A percentile compares a stretch with the other conserved stretches of the same genome.
These are phyloP conservation scores for Fusarium tupiense DNA, from an alignment of 2,329 filamentous ascomycete genomes.

Conservation along the genomic window DNA sequence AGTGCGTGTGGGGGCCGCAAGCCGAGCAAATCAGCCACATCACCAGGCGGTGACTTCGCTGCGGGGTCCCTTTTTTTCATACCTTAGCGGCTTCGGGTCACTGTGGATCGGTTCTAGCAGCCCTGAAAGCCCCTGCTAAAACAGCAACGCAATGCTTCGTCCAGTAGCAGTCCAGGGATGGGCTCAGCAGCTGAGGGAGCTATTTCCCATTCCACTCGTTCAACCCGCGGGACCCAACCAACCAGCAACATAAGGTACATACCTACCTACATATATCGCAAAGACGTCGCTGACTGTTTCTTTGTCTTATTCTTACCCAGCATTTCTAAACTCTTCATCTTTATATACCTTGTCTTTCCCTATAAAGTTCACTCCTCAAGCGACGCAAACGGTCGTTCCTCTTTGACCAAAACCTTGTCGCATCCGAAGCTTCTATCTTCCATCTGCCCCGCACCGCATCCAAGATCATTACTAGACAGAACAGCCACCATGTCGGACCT, in stretches of 20 bases:
- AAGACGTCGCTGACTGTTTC: conserved; percentile 30
- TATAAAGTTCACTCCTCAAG: neutral
- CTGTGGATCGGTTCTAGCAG: conserved; percentile 35
- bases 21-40: conserved; percentile 42
- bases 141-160: conserved; percentile 4
- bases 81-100: conserved; percentile 37
- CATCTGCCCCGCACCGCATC: conserved; percentile 26
- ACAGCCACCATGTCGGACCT: conserved; percentile 52
- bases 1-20: conserved; percentile 26
- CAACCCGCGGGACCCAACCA: conserved; percentile 28
- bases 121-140: conserved; percentile 34
- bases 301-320: conserved; percentile 26
- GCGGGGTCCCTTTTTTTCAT: conserved; percentile 31
- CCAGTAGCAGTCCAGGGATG: conserved; percentile 15
- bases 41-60: conserved; percentile 38
- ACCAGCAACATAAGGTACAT: conserved; percentile 39
- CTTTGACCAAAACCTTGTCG: conserved; percentile 4
- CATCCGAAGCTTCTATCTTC: conserved; percentile 16
- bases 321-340: conserved; percentile 7
- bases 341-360: neutral
- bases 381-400: conserved; percentile 1
- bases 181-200: conserved; percentile 29
- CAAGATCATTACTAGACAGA: conserved; percentile 1
- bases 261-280: conserved; percentile 38
- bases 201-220: conserved; percentile 31